These are phyloP conservation scores for Colletotrichum sp. DNA, from an alignment of 2,329 filamentous ascomycete genomes.

Conservation along the genomic window DNA sequence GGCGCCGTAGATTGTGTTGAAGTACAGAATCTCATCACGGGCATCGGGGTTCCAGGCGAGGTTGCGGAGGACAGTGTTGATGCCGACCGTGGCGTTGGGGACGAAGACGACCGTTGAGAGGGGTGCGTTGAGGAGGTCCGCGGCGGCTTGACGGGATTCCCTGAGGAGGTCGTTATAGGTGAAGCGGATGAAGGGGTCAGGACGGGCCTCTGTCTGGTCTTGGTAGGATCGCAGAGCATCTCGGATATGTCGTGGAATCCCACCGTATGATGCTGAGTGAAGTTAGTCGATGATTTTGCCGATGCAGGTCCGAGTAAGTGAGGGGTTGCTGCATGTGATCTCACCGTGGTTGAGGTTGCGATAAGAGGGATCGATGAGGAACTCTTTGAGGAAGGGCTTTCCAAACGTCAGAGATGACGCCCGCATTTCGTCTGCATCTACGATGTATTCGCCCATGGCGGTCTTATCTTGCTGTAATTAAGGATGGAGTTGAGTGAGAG, in stretches of 20 bases:
- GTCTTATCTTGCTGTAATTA: neutral
- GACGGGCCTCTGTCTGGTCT: slow-evolving; percentile 67
- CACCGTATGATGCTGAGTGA: slow-evolving; percentile 75
- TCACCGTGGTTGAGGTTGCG: slow-evolving; percentile 81
- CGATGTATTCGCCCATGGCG: neutral
- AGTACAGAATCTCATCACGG: slow-evolving; percentile 79
- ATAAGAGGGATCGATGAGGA: slow-evolving; percentile 72
- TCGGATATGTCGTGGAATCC: slow-evolving; percentile 69
- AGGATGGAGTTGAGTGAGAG: neutral
- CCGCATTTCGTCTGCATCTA: neutral
- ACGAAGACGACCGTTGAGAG: slow-evolving; percentile 75
- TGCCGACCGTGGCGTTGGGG: slow-evolving; percentile 77
- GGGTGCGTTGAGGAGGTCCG: slow-evolving; percentile 69
- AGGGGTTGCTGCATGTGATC: neutral
- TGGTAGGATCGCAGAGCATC: slow-evolving; percentile 68
- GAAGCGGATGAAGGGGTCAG: slow-evolving; percentile 80
- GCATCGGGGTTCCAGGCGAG: slow-evolving; percentile 71
- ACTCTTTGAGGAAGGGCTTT: slow-evolving; percentile 61
- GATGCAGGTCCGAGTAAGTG: neutral
- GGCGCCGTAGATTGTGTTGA: slow-evolving; percentile 78
- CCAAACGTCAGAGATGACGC: slow-evolving; percentile 31
- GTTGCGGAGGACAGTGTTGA: slow-evolving; percentile 83
- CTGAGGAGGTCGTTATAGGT: slow-evolving; percentile 68
- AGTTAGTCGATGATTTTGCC: slow-evolving; percentile 17
- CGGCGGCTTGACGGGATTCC: slow-evolving; percentile 67